Percentiles rank a stretch among this genome's conserved stretches.
These are phyloP conservation scores for Chlamydomonas schloesseri DNA, from an alignment of 139 green algal genomes.

Conservation along the genomic window DNA sequence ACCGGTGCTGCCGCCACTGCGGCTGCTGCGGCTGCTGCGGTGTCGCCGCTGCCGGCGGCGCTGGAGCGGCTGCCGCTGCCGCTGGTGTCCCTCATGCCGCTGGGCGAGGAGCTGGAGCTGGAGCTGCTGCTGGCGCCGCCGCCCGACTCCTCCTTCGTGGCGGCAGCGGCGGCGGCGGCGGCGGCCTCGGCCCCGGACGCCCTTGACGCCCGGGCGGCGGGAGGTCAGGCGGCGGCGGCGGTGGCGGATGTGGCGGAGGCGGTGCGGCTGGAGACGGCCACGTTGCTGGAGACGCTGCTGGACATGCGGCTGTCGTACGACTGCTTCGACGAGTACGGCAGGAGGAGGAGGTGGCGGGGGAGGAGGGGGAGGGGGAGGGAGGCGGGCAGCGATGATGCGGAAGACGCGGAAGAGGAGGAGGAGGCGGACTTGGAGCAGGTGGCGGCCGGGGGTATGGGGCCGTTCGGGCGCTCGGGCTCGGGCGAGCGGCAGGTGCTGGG, in stretches of 20 bases:
- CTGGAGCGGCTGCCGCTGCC: slow-evolving; percentile 28
- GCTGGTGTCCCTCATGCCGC: slow-evolving; percentile 29
- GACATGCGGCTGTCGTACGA: slow-evolving; percentile 59
- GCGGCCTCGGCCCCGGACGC: too few relatives aligned
- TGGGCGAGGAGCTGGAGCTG: too few relatives aligned
- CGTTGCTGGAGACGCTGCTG: slow-evolving; percentile 70
- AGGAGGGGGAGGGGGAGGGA: too few relatives aligned
- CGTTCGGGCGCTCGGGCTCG: not conserved
- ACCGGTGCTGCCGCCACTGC: too few relatives aligned
- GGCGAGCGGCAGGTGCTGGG: slow-evolving; percentile 18
- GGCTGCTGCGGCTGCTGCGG: not conserved
- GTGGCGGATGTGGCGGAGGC: not conserved
- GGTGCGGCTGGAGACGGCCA: slow-evolving; percentile 56
- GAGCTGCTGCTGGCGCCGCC: too few relatives aligned
- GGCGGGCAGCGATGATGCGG: not conserved
- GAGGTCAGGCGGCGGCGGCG: not conserved
- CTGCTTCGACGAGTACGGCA: not conserved
- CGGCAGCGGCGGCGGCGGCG: too few relatives aligned
- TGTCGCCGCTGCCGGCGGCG: slow-evolving; percentile 43
- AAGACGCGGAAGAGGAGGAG: not conserved
- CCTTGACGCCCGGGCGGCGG: too few relatives aligned
- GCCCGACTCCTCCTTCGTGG: too few relatives aligned
- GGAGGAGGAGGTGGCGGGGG: not conserved
- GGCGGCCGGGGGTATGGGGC: not conserved
- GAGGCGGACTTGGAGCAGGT: too few relatives aligned